Base-by-base conservation (phyloP, 768 basidiomycete genomes). In the Mycena vitilis region DNA sequence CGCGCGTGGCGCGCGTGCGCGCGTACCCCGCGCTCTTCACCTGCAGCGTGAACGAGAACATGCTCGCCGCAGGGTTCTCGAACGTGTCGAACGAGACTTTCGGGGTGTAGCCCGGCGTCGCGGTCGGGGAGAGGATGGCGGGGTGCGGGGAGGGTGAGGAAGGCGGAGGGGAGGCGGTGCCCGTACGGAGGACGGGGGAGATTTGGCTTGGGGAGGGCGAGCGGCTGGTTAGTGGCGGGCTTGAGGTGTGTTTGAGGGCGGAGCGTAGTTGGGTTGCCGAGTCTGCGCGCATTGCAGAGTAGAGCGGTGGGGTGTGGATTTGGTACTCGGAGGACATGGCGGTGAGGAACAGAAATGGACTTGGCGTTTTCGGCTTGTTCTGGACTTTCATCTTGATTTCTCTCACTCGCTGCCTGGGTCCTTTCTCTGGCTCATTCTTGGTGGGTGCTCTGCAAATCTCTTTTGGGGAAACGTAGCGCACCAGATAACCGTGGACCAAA, bases 1-100 rank as follows among this genome's bases (percentile, higher is more conserved):
- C 94, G 0, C 97, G 86, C 0, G 95, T 96, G 59, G 88, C 88
- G 36, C 91, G 85, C 4, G 85, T 90, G 37, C 94, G 86, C 49
- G 83, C 81, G 78, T 95, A 98, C 2, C 92, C 92, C 2, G 91
- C 93, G 10, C 89, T 90, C 78, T 96, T 95, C 22, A 93, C 94
- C 75, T 88, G 89, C 16, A 95, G 86, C 0, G 94, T 95, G 75
- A 89, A 95, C n/a, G 89, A 91, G 80, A 95, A 95, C 92, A 95
- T 93, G 75, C 87, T 86, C 9, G 91, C 91, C 30, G 84, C 87
- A 13, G 90, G 85, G 77, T 94, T 93, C 81, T 94, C 93, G 63
- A 95, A 94, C 0, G 94, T 95, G 77, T 95, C 94, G 75, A 95
- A 95, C 3, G 92, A 93, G 25, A 95, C 94, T 73, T 92, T 91